A percentile compares a stretch with the other conserved stretches of the same genome.
These are phyloP conservation scores for Protomyces macrosporus DNA, from an alignment of 1,139 yeast genomes.

Conservation along the genomic window DNA sequence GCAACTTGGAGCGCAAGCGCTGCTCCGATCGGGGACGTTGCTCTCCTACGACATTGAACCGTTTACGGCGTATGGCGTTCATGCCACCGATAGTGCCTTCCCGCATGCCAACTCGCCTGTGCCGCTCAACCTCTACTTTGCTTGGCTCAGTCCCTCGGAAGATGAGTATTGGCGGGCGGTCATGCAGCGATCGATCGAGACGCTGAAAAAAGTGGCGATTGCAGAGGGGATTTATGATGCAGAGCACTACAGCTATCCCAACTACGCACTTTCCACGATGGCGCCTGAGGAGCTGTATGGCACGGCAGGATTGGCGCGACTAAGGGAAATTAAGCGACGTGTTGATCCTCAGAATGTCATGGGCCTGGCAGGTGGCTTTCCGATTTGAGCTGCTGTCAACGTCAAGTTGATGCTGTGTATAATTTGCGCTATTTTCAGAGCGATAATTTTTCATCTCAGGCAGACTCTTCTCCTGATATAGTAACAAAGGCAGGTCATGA, in stretches of 20 bases:
- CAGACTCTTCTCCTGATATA: neutral
- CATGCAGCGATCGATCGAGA: conserved; percentile 1
- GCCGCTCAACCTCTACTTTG: conserved; percentile 10
- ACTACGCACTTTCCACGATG: conserved; percentile 3
- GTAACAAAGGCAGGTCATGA: neutral
- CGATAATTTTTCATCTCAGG: too few relatives aligned
- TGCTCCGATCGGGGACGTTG: conserved; percentile 1
- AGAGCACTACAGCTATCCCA: neutral
- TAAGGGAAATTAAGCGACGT: neutral
- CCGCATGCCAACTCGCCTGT: conserved; percentile 12
- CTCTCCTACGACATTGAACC: conserved; percentile 9
- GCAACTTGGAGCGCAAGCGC: neutral
- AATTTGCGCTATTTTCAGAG: too few relatives aligned
- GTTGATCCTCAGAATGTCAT: conserved; percentile 8
- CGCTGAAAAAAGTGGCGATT: neutral
- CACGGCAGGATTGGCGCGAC: neutral
- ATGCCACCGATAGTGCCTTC: conserved; percentile 6
- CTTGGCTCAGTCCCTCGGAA: neutral
- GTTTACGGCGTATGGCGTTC: neutral
- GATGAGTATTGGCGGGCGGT: conserved; percentile 3
- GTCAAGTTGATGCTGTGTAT: too few relatives aligned
- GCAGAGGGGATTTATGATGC: conserved; percentile 3
- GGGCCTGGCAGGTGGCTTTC: conserved; percentile 11
- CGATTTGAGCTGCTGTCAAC: neutral
- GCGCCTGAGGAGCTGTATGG: conserved; percentile 10